phyloP scores from a whole-genome alignment of 2,329 filamentous ascomycete genomes.

The Cladosporium sp. region DNA sequence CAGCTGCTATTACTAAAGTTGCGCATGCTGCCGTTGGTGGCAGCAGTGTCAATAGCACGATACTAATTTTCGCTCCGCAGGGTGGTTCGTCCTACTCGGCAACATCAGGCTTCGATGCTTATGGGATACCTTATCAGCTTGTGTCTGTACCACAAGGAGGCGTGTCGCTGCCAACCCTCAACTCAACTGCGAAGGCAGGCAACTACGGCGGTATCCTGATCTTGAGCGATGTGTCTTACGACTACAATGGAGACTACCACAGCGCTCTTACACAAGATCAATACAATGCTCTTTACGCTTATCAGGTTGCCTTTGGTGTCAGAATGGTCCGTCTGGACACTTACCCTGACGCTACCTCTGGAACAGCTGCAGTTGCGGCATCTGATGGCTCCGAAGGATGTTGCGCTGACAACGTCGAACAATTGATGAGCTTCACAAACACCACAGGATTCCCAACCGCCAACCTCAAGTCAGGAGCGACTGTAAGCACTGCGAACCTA shows the following conservation, averaged over 20 bases:
- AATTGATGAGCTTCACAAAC: constrained; percentile 53
- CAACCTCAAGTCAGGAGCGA: constrained; percentile 48
- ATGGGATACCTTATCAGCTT: constrained; percentile 57
- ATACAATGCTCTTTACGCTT: constrained; percentile 54
- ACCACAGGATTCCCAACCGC: constrained; percentile 51
- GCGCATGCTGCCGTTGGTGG: constrained; percentile 11
- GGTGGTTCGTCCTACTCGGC: constrained; percentile 48
- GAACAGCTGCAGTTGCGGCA: constrained; percentile 29
- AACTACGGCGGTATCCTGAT: constrained; percentile 59
- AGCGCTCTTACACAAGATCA: constrained; percentile 55
- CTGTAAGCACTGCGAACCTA: constrained; percentile 47
- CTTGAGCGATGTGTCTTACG: constrained; percentile 52
- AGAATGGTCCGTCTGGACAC: constrained; percentile 59
- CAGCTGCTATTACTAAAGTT: background rate
- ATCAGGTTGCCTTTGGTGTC: constrained; percentile 55
- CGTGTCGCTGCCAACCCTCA: constrained; percentile 49
- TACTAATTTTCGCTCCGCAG: constrained; percentile 46
- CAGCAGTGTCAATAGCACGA: constrained; percentile 35
- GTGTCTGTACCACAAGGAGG: constrained; percentile 53
- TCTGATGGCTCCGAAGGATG: constrained; percentile 40
- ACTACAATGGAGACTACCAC: constrained; percentile 46
- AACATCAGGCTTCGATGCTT: constrained; percentile 54
- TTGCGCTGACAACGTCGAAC: constrained; percentile 47
- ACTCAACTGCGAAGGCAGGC: constrained; percentile 44
- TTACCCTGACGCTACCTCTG: constrained; percentile 49